These are phyloP conservation scores for Coemansia sp. DNA, from an alignment of 192 early-diverging fungal species.

Conservation along the genomic window DNA sequence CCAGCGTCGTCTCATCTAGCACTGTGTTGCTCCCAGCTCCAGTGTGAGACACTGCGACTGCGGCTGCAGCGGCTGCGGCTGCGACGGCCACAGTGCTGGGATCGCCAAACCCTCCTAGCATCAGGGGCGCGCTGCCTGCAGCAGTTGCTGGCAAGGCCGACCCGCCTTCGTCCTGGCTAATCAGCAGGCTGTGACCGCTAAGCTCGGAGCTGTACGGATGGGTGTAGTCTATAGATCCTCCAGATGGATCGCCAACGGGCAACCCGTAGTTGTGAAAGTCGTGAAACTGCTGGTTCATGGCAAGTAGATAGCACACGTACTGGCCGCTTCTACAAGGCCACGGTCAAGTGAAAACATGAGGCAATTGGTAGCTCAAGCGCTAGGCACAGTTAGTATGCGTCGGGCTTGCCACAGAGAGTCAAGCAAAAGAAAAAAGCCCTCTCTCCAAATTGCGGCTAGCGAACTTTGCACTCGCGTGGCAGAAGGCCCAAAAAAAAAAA, in stretches of 20 bases:
- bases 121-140: slow-evolving; percentile 29
- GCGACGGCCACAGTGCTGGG: slow-evolving; percentile 41
- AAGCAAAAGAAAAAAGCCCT: too few relatives aligned
- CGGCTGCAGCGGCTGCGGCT: slow-evolving; percentile 36
- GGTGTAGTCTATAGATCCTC: slow-evolving; percentile 40
- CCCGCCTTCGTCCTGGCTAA: slow-evolving; percentile 37
- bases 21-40: slow-evolving; percentile 8
- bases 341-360: not conserved
- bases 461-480: not conserved
- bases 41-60: slow-evolving; percentile 19
- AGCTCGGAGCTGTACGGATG: slow-evolving; percentile 49
- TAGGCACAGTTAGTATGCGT: not conserved
- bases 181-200: slow-evolving; percentile 38
- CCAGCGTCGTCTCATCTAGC: slow-evolving; percentile 24
- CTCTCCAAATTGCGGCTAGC: not conserved
- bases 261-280: slow-evolving; percentile 53
- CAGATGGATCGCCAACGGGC: slow-evolving; percentile 40
- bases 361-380: not conserved
- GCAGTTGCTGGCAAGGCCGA: slow-evolving; percentile 24
- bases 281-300: slow-evolving; percentile 50
- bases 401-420: not conserved
- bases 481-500: not conserved
- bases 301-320: not conserved
- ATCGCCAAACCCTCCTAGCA: slow-evolving; percentile 35
- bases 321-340: not conserved